Base-by-base conservation (phyloP, 805 yeast genomes). In the Blastobotrys terrestris region DNA sequence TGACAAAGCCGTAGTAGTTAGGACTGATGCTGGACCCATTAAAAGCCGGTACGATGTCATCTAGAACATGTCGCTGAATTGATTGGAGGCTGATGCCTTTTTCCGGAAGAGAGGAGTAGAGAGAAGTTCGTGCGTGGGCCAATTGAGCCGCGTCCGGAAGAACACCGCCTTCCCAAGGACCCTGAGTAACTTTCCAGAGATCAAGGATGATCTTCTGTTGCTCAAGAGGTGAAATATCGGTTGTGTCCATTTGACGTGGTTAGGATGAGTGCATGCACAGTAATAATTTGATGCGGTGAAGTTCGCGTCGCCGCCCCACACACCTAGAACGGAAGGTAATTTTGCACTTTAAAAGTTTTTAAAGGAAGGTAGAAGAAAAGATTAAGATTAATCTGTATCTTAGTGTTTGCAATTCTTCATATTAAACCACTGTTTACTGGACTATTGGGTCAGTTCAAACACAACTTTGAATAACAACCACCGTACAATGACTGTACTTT, bases 1-100 rank as follows among this genome's bases (percentile, higher is more conserved):
- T 58, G 20, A 60, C 63, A 40, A 60, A 57, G 2, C 63, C 63
- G 48, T 58, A 58, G 49, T 55, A 60, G n/a, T 49, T 26, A 26
- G 35, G 35, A 26, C 35, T 26, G 35, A 26, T 26, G 11, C 35
- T 26, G 35, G 35, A 5, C 8, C 35, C 35, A 26, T 18, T 26
- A 39, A 39, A 35, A n/a, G 15, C 15, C n/a, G 35, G n/a, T 6
- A n/a, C n/a, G 15, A 31, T 47, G 39, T 48, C 15, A 11, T 8
- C 31, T 43, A 35, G 47, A 15, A 16, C 20, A 15, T 41, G 44
- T 48, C 42, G 20, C 16, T 41, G 20, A 15, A 41, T 16, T 16
- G 48, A 42, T 18, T 46, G 35, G 5, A 26, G 35, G 11, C 35
- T 11, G 8, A 26, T 26, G 5, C 35, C 35, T 6, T 26, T 26